Base-by-base conservation (phyloP, 129 eudicot species). In the Mikania micrantha region DNA sequence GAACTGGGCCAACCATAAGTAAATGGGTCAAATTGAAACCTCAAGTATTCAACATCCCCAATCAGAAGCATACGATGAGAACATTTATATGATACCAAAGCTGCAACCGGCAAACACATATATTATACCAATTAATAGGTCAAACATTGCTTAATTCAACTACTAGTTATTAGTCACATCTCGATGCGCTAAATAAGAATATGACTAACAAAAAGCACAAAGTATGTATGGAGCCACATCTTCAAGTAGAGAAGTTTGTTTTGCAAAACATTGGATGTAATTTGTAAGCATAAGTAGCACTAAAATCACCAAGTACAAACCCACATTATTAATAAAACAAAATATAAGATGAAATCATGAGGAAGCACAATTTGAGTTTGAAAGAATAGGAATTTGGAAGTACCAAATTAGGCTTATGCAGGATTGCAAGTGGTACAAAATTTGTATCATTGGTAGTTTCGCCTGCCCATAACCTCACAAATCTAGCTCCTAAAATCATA, bases 381-480 rank as follows among this genome's bases (percentile, higher is more conserved):
- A 49, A 59, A 59, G 20, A 41, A 49, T 24, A 29, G 15, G 12
- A 54, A 88, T 31, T 31, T 28, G 31, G 16, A 63, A 88, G 50
- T 84, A 93, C 99, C 95, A 53, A 22, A 74, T 70, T 70, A 41
- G 76, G 68, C 56, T 76, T 82, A 63, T 70, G 84, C 40, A 80
- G 78, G 54, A 93, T 67, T 15, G 88, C 99, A 69, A 93, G 32
- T 68, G 88, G 86, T 77, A 93, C 41, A 22, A 13, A 20, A 67
- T 74, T 69, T 39, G 88, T 60, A 66, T 74, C 82, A 70, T 31
- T 66, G 73, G 67, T 64, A 44, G 73, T 72, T 72, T 83, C 90
- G 27, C 99, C 95, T 67, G 87, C 86, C 95, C 96, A 93, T 41
- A 89, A 72, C 74, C 76, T 84, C 40, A 62, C 67, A 76, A 72